Percentiles rank a stretch among this genome's conserved stretches.
Conservation (phyloP, 129 eudicot species). For the Ambrosia trifida region DNA sequence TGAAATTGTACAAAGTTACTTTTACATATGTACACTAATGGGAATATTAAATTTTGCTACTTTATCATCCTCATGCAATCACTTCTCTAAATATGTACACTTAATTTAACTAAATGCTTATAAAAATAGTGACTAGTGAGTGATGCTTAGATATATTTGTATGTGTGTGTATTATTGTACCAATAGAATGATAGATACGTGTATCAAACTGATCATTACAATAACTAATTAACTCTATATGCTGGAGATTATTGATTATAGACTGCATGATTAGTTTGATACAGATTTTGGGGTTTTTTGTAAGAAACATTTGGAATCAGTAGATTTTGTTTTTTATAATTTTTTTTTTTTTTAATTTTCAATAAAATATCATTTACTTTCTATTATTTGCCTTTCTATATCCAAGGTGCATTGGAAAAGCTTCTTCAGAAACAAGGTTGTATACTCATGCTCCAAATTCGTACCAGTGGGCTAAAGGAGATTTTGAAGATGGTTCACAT, state of each 20-base stretch:
- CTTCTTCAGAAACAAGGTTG: slow-evolving; percentile 84
- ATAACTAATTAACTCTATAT: neutral
- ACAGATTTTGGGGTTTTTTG: neutral
- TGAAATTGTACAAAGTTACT: neutral
- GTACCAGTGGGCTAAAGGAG: slow-evolving; percentile 19
- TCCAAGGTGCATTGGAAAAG: slow-evolving; percentile 84
- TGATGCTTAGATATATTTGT: neutral
- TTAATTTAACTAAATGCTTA: neutral
- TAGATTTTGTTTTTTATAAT: neutral
- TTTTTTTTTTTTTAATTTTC: neutral
- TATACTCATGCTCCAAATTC: slow-evolving; percentile 54
- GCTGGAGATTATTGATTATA: neutral
- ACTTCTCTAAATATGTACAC: neutral
- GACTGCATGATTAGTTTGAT: neutral
- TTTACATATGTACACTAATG: neutral
- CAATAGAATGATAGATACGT: neutral
- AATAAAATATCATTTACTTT: neutral
- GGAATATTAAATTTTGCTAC: neutral
- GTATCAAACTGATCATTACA: neutral
- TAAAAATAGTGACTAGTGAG: neutral
- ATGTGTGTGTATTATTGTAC: neutral
- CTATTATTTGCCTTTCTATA: slow-evolving; percentile 24
- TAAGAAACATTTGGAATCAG: neutral
- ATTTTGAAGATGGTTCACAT: slow-evolving; percentile 26
- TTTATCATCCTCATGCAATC: neutral